Evolutionary conservation across 2,329 filamentous ascomycete genomes (phyloP), one percentile per base, ranked within the genome.

Genomic region (Xylaria hypoxylon): DNA sequence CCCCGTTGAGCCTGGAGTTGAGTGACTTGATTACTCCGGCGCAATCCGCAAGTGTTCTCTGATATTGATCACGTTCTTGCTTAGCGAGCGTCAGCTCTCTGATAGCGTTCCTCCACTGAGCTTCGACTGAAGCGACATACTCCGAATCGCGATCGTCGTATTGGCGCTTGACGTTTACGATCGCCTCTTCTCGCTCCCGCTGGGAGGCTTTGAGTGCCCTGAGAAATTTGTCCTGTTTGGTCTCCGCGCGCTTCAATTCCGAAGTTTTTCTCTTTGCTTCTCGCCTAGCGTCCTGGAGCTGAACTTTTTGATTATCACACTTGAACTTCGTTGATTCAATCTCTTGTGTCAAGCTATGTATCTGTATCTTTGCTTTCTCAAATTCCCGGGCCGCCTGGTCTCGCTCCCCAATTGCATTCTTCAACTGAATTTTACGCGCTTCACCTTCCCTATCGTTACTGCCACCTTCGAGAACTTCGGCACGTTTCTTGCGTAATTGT

Each of bases 1-100:
- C 45, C 2, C 45, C 45, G 17, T 61, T 61, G 5, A 61, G 59
- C 13, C n/a, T 53, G 19, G 59, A 53, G 59, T 61, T 53, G 38
- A 61, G 59, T 15, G 40, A 61, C 24, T 40, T 53, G 26, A 53
- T 47, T 2, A 53, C 19, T 7, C 17, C 7, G 15, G 59, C 48
- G n/a, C 59, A 61, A 24, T 61, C 59, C 1, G 59, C 59, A n/a
- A 61, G 38, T 13, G 59, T 38, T 3, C 15, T 53, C 48, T 53
- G 48, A 26, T 19, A 45, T 22, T 47, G 38, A 17, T 61, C 59
- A 7, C 50, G 59, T 38, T 61, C 59, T 44, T 47, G 26, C 28
- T 53, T 61, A 8, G 28, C 50, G 59, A 51, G 31, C 4, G 28
- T 28, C 17, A 56, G 50, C 28, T 62, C 51, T 5, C 44, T 22